Conservation (phyloP, 441 rosid species). For the Euphorbia schlechtendalii region DNA sequence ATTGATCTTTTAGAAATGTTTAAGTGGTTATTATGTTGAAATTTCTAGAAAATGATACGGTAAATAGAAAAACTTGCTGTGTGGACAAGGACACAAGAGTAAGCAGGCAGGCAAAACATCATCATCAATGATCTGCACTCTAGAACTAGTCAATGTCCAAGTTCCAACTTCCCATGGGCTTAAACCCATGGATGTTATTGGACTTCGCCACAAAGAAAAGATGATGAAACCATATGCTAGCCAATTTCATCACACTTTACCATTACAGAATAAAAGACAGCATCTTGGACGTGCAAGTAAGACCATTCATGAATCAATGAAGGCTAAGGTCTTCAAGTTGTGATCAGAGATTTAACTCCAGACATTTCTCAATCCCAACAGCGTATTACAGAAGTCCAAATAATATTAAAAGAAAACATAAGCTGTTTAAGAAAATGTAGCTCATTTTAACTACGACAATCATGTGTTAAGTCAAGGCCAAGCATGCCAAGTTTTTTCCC, state of each 20-base stretch:
- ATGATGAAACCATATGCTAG: not conserved
- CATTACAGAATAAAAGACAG: not conserved
- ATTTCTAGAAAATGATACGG: not conserved
- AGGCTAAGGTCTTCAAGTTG: not conserved
- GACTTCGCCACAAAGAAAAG: too few species aligned
- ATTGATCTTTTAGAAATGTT: not conserved
- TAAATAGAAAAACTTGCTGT: not conserved
- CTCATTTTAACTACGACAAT: not conserved
- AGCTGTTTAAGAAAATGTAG: not conserved
- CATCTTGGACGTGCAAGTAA: not conserved
- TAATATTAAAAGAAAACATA: not conserved
- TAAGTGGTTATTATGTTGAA: not conserved
- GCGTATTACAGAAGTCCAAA: not conserved
- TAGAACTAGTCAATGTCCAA: too few species aligned
- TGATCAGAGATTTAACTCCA: not conserved
- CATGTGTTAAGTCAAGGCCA: not conserved
- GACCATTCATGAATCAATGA: not conserved
- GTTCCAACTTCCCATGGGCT: too few species aligned
- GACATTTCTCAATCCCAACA: not conserved
- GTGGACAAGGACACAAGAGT: not conserved
- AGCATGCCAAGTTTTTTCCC: not conserved
- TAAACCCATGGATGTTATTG: too few species aligned
- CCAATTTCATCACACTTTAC: not conserved
- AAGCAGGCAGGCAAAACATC: not conserved
- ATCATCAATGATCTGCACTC: not conserved